Percentiles rank a stretch among this genome's conserved stretches.
Evolutionary conservation across 352 stramenopile species (phyloP).

Genomic region (Phytopythium sindhum): DNA sequence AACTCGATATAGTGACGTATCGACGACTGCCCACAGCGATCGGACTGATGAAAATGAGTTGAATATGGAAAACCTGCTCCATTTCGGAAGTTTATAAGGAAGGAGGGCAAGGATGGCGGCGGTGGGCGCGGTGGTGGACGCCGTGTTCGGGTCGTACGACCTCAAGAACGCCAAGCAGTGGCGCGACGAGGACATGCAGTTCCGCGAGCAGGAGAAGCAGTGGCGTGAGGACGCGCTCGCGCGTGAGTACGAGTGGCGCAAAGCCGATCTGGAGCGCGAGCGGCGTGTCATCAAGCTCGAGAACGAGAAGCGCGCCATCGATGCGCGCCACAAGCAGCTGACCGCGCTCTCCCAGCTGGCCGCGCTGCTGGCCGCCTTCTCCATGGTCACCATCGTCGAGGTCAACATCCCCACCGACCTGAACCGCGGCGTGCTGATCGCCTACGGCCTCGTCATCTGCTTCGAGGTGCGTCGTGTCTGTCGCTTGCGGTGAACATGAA

Average conservation of each 20-base stretch:
- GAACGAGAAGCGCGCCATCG: slow-evolving; percentile 75
- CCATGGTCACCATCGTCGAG: slow-evolving; percentile 73
- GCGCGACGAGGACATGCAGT: slow-evolving; percentile 72
- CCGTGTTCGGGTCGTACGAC: slow-evolving; percentile 83
- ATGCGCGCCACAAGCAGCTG: slow-evolving; percentile 64
- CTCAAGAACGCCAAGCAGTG: slow-evolving; percentile 84
- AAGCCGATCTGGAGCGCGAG: slow-evolving; percentile 67
- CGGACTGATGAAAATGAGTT: too few relatives aligned
- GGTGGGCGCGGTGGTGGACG: slow-evolving; percentile 62
- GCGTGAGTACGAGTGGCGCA: slow-evolving; percentile 63
- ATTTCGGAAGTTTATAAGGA: too few relatives aligned
- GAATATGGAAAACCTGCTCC: too few relatives aligned
- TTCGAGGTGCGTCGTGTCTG: slow-evolving; percentile 28
- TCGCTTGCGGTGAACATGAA: too few relatives aligned
- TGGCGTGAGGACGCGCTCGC: slow-evolving; percentile 73
- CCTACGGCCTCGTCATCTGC: slow-evolving; percentile 55
- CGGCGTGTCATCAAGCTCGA: slow-evolving; percentile 71
- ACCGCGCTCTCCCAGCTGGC: slow-evolving; percentile 59
- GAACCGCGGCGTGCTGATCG: slow-evolving; percentile 46
- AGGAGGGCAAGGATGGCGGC: slow-evolving; percentile 20
- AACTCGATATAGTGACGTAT: too few relatives aligned
- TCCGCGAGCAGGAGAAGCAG: slow-evolving; percentile 77
- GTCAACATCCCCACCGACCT: slow-evolving; percentile 45
- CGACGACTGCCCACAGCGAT: too few relatives aligned
- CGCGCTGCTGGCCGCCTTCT: slow-evolving; percentile 64